Evolutionary conservation across 2,329 filamentous ascomycete species (phyloP).

Genomic region (Beauveria caledonica): DNA sequence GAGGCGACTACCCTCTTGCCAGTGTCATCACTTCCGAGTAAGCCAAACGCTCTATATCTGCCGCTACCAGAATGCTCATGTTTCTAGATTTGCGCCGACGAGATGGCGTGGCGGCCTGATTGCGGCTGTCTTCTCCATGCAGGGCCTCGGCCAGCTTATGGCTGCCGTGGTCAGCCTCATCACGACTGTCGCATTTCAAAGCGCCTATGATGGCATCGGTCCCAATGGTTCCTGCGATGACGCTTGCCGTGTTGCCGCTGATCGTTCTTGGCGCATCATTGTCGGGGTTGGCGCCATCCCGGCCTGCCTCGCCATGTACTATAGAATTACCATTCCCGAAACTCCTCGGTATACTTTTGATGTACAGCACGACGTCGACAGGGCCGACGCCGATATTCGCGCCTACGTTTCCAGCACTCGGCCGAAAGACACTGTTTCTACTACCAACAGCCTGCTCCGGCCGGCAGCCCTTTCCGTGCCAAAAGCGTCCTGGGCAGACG

Average conservation of each 20-base stretch:
- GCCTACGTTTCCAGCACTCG: constrained; percentile 42
- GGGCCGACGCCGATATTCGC: constrained; percentile 65
- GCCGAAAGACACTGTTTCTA: not conserved
- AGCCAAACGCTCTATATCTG: constrained; percentile 14
- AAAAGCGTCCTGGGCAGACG: constrained; percentile 62
- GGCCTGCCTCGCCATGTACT: constrained; percentile 73
- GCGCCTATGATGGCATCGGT: constrained; percentile 35
- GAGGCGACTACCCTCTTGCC: constrained; percentile 74
- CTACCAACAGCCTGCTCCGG: constrained; percentile 27
- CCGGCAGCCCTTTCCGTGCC: constrained; percentile 52
- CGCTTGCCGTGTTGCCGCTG: constrained; percentile 60
- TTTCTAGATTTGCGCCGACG: constrained; percentile 62
- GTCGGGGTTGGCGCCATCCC: constrained; percentile 73
- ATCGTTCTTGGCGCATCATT: constrained; percentile 75
- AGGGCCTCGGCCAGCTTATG: constrained; percentile 69
- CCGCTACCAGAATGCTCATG: constrained; percentile 14
- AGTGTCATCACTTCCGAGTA: constrained; percentile 73
- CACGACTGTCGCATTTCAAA: constrained; percentile 56
- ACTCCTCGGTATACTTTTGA: constrained; percentile 80
- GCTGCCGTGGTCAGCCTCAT: constrained; percentile 65
- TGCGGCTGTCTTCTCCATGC: constrained; percentile 77
- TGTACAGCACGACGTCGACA: constrained; percentile 65
- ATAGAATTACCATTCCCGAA: constrained; percentile 77
- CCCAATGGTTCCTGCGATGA: constrained; percentile 44
- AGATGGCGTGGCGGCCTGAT: constrained; percentile 79